Conservation (phyloP, 2,329 filamentous ascomycete species). For the Paecilomyces formosus region DNA sequence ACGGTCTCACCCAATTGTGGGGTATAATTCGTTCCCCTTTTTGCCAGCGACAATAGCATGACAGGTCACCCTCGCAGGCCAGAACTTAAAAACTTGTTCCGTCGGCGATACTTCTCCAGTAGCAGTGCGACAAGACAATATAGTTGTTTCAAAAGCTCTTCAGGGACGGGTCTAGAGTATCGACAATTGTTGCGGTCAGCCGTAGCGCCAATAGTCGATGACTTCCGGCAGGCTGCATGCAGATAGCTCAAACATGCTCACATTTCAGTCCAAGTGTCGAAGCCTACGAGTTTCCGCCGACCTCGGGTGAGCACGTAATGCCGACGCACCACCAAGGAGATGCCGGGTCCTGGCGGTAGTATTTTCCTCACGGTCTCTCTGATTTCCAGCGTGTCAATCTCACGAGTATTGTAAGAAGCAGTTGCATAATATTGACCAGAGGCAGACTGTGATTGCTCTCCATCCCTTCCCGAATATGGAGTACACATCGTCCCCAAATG, state of each 20-base stretch:
- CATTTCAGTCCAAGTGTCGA: neutral
- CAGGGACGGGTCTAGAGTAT: neutral
- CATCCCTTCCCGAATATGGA: neutral
- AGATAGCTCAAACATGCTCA: neutral
- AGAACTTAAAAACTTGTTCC: neutral
- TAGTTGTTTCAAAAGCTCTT: neutral
- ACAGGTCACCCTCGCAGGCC: neutral
- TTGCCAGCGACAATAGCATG: neutral
- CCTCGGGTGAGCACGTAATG: neutral
- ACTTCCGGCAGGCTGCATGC: neutral
- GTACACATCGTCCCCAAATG: neutral
- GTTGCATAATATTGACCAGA: neutral
- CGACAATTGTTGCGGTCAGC: neutral
- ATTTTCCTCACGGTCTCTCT: neutral
- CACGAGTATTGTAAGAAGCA: neutral
- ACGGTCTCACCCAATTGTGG: neutral
- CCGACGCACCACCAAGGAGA: neutral
- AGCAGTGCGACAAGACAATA: neutral
- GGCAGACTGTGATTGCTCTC: neutral
- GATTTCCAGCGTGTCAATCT: neutral
- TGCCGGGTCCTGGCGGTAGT: neutral
- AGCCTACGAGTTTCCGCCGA: neutral
- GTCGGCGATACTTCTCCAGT: neutral
- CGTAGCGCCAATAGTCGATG: neutral
- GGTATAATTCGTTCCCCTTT: neutral